Evolutionary conservation across 257 asterid genomes (phyloP), one percentile per base, ranked within the genome.

Genomic region (Perilla frutescens): DNA sequence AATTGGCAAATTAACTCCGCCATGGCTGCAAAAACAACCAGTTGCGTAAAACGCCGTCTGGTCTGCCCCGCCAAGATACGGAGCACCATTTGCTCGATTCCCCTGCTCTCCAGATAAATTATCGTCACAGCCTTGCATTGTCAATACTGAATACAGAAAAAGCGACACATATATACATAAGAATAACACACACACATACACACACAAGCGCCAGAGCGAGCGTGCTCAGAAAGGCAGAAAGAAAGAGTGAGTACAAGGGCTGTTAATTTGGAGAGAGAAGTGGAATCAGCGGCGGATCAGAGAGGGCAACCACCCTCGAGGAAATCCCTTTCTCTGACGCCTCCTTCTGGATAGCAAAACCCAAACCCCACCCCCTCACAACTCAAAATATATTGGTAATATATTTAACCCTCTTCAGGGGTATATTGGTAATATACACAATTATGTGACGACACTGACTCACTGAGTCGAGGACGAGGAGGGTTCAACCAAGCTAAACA

Each of bases 291-390:
- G 74, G 83, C 71, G 57, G 32, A 65, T 11, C 81, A 76, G 84
- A 79, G 80, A 80, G 65, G 86, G 79, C 78, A 82, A 85, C 83
- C 80, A 61, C 84, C 87, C 85, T 72, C 71, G 51, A 45, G 7
- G 49, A 63, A 80, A 50, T 50, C 85, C 75, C 77, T 36, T 34
- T 56, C 76, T 55, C 67, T 8, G 59, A 5, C 41, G 71, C 80
- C 77, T 78, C 78, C 66, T 66, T 78, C 82, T 32, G 36, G 71
- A 51, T 64, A 15, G 2, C 2, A n/a, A n/a, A n/a, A n/a, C n/a
- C n/a, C n/a, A n/a, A n/a, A n/a, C n/a, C n/a, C n/a, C n/a, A 7
- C 45, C 10, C 7, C 26, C 26, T 20, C 26, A 20, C 26, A 20
- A 20, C 26, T 20, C 26, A 20, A 20, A 20, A 20, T 20, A 20